phyloP scores from a whole-genome alignment of 2,329 filamentous ascomycete genomes.

The Pyricularia sp. region DNA sequence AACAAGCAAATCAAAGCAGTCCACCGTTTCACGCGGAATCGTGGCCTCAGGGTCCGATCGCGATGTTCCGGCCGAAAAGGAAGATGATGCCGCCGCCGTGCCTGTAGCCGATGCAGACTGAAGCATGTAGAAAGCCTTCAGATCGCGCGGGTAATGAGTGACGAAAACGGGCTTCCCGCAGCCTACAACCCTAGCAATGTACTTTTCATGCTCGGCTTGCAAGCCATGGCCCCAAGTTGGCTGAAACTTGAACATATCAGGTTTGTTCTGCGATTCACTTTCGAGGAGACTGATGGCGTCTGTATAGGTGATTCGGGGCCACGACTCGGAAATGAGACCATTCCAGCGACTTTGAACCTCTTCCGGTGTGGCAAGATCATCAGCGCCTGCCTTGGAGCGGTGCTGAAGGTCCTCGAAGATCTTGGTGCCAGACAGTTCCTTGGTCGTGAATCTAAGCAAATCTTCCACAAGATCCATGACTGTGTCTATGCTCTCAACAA shows the following conservation, averaged over 20 bases:
- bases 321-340: slow-evolving; percentile 49
- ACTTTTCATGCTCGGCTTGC: slow-evolving; percentile 89
- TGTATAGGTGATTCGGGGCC: slow-evolving; percentile 78
- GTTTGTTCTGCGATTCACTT: slow-evolving; percentile 33
- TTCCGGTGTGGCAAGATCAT: slow-evolving; percentile 32
- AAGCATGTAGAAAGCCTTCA: slow-evolving; percentile 80
- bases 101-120: slow-evolving; percentile 15
- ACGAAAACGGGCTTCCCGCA: slow-evolving; percentile 69
- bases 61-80: slow-evolving; percentile 1
- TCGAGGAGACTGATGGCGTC: slow-evolving; percentile 64
- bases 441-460: slow-evolving; percentile 52
- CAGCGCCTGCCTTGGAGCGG: slow-evolving; percentile 28
- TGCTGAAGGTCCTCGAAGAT: slow-evolving; percentile 33
- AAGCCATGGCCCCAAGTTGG: slow-evolving; percentile 65
- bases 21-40: slow-evolving; percentile 47
- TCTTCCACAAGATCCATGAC: slow-evolving; percentile 76
- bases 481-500: slow-evolving; percentile 57
- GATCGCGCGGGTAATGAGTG: slow-evolving; percentile 77
- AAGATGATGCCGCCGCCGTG: not conserved
- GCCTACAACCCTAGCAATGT: slow-evolving; percentile 55
- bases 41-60: not conserved
- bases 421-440: slow-evolving; percentile 27
- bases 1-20: slow-evolving; percentile 84
- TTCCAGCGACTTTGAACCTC: slow-evolving; percentile 63
- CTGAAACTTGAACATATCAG: slow-evolving; percentile 53